Evolutionary conservation across 176 grass and related monocot genomes (phyloP).

Genomic region (Carex kokanica): DNA sequence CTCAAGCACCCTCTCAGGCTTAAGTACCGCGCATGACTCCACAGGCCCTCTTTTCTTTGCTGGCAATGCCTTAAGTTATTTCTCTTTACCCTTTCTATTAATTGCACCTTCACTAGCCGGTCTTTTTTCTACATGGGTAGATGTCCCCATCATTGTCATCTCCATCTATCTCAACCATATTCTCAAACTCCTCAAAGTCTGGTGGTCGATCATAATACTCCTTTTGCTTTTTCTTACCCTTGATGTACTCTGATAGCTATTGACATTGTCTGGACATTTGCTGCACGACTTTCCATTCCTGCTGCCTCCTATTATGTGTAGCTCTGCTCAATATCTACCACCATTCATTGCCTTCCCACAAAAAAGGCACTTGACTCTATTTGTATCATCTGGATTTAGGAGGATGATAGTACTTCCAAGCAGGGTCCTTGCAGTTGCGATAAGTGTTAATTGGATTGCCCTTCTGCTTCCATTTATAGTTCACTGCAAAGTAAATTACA

Average conservation of each 20-base stretch:
- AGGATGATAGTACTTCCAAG: not conserved
- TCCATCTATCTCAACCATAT: not conserved
- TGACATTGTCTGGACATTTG: not conserved
- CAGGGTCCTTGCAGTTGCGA: not conserved
- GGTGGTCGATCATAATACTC: not conserved
- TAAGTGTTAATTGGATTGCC: not conserved
- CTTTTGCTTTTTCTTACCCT: not conserved
- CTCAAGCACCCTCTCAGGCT: not conserved
- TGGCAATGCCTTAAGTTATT: not conserved
- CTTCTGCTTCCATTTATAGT: not conserved
- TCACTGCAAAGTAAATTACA: not conserved
- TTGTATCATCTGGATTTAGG: not conserved
- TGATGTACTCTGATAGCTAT: not conserved
- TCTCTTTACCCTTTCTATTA: not conserved
- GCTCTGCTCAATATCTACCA: not conserved
- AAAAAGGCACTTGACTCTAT: not conserved
- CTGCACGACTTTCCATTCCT: not conserved
- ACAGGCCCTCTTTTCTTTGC: not conserved
- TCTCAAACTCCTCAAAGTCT: not conserved
- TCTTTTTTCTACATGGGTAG: not conserved
- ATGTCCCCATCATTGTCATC: not conserved
- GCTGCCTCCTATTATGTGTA: not conserved
- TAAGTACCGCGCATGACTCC: not conserved
- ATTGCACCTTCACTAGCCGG: not conserved
- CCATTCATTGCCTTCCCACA: not conserved